phyloP scores from a whole-genome alignment of 1,284 basidiomycete genomes.

The Paramarasmius palmivorus region DNA sequence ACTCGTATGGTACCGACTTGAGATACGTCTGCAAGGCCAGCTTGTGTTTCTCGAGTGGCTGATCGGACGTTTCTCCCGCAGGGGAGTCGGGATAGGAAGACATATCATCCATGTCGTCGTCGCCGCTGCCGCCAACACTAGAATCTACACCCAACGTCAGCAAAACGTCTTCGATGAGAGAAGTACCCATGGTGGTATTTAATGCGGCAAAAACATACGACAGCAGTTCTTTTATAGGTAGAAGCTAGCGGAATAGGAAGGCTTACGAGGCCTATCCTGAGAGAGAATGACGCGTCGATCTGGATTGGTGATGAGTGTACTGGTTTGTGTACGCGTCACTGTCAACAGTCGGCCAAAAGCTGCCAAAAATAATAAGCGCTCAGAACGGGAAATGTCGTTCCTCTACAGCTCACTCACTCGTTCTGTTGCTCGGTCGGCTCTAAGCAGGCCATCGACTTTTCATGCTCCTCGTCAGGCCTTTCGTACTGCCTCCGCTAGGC shows the following conservation, averaged over 20 bases:
- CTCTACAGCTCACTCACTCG: background rate
- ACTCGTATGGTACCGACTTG: slow-evolving; percentile 73
- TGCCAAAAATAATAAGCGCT: too few relatives aligned
- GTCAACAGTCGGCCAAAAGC: too few relatives aligned
- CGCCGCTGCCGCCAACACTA: slow-evolving; percentile 2
- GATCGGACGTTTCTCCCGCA: slow-evolving; percentile 21
- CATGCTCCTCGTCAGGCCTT: background rate
- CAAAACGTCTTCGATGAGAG: slow-evolving; percentile 2
- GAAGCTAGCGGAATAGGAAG: slow-evolving; percentile 1
- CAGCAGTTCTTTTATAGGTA: slow-evolving; percentile 1
- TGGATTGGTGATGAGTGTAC: slow-evolving; percentile 14
- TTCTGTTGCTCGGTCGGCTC: background rate
- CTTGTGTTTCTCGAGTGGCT: slow-evolving; percentile 51
- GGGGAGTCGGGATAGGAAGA: slow-evolving; percentile 16
- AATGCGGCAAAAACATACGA: background rate
- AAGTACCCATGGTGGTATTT: slow-evolving; percentile 1
- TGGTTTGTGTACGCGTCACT: slow-evolving; percentile 4
- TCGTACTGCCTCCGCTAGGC: background rate
- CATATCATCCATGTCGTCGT: slow-evolving; percentile 13
- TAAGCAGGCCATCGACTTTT: background rate
- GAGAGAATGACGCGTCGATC: slow-evolving; percentile 30
- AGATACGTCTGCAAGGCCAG: slow-evolving; percentile 63
- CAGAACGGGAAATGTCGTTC: background rate
- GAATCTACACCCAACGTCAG: slow-evolving; percentile 4
- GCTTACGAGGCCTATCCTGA: slow-evolving; percentile 8